phyloP scores from a whole-genome alignment of 164 flowering plant species.

The Pachysandra terminalis region DNA sequence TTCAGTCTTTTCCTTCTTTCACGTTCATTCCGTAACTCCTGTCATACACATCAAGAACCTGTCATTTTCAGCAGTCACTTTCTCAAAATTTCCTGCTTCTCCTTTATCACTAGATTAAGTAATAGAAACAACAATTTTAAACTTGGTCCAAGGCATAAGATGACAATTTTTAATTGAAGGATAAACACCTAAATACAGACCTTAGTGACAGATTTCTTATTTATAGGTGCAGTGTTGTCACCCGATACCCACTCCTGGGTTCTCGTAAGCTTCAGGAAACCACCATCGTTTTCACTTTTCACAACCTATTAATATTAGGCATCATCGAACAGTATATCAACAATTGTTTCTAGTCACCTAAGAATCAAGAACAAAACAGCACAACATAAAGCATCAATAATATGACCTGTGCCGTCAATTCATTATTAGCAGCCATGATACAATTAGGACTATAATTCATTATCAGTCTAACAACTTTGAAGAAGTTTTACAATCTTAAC shows the following conservation, averaged over 20 bases:
- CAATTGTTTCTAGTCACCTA: not conserved
- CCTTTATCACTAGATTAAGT: not conserved
- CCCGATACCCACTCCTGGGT: constrained; percentile 73
- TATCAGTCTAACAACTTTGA: too few species aligned
- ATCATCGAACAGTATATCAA: not conserved
- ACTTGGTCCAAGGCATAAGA: not conserved
- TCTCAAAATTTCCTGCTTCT: not conserved
- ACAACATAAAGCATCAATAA: not conserved
- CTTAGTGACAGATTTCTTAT: constrained; percentile 53
- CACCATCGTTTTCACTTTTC: constrained; percentile 43
- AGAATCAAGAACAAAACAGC: not conserved
- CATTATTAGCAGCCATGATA: not conserved
- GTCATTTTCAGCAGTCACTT: not conserved
- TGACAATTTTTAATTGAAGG: not conserved
- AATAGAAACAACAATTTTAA: not conserved
- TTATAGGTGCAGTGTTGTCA: constrained; percentile 53
- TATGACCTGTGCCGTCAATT: not conserved
- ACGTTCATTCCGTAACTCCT: constrained; percentile 68
- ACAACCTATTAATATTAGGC: constrained; percentile 24
- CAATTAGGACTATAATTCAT: not conserved
- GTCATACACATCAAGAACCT: constrained; percentile 13
- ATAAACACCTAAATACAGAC: constrained; percentile 24
- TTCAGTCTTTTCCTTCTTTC: constrained; percentile 71
- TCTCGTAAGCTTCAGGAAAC: constrained; percentile 66
- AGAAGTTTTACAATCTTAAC: not conserved